Base-by-base conservation (phyloP, 306 rosid genomes). In the Betula pendula region DNA sequence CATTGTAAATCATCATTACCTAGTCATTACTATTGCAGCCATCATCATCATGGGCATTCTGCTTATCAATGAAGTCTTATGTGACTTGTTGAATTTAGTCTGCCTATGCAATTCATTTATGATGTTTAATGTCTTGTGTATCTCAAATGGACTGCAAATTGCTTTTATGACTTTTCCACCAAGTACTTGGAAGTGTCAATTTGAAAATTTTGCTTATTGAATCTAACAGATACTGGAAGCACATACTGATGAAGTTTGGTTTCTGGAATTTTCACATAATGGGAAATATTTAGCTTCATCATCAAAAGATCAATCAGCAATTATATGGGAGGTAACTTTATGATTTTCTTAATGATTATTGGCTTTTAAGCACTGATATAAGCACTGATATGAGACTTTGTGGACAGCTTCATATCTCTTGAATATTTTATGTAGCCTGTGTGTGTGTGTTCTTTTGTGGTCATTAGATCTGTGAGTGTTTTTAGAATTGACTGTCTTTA, bases 231-330 rank as follows among this genome's bases (percentile, higher is more conserved):
- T 85, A 78, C 76, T 87, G 74, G 84, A 83, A 70, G 83, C 60
- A 58, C 91, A 87, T 81, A 70, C 43, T 43, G 84, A 87, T 62
- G 91, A 87, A 85, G 85, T 87, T 73, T 87, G 89, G 91, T 87
- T 82, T 56, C 62, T 87, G 83, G 79, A 85, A 73, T 87, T 87
- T 78, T 87, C 91, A 47, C 87, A 87, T 75, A 48, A 78, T 43
- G 91, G 91, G 50, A 85, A 80, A 42, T 82, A 80, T 78, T 73
- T 87, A 29, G 91, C 91, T 19, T 85, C 91, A 63, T 82, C 89
- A 17, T 87, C 91, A 35, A 82, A 81, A 43, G 91, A 87, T 68
- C 74, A 42, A 76, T 77, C 84, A 48, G 80, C 89, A 72, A 82
- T 87, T 52, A 80, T 87, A 75, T 87, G 91, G 91, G 91, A 85